phyloP scores from a whole-genome alignment of 129 eudicot species.

The Tanacetum coccineum region DNA sequence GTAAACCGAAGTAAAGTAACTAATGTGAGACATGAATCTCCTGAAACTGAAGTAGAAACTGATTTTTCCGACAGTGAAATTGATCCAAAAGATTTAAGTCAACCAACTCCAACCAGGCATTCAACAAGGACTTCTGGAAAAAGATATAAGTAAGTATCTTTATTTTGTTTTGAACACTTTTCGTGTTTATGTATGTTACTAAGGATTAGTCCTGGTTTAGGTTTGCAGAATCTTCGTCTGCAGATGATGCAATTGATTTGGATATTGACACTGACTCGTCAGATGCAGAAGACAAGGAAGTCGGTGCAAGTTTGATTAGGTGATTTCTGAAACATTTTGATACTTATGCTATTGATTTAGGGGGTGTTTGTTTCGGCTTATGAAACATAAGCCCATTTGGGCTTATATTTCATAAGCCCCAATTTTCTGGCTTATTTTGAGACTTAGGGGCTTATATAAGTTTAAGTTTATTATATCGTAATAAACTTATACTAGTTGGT shows the following conservation, averaged over 20 bases:
- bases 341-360: conserved; percentile 17
- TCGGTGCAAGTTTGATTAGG: conserved; percentile 25
- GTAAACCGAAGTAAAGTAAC: conserved; percentile 27
- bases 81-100: conserved; percentile 31
- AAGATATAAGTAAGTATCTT: conserved; percentile 46
- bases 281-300: conserved; percentile 49
- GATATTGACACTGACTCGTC: conserved; percentile 37
- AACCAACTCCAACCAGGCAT: conserved; percentile 60
- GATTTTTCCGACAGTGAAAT: conserved; percentile 44
- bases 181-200: conserved; percentile 11
- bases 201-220: conserved; percentile 30
- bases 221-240: conserved; percentile 80
- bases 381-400: too few relatives aligned
- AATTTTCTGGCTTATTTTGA: too few relatives aligned
- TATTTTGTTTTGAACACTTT: conserved; percentile 12
- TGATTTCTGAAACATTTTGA: conserved; percentile 24
- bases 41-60: conserved; percentile 32
- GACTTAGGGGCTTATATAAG: too few relatives aligned
- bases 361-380: too few relatives aligned
- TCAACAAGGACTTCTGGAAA: conserved; percentile 72
- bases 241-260: conserved; percentile 53
- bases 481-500: too few relatives aligned
- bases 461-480: too few relatives aligned
- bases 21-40: conserved; percentile 32
- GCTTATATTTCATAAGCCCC: too few relatives aligned